Evolutionary conservation across 1,284 basidiomycete species (phyloP), one percentile per base, ranked within the genome.

Genomic region (Irpex rosettiformis): DNA sequence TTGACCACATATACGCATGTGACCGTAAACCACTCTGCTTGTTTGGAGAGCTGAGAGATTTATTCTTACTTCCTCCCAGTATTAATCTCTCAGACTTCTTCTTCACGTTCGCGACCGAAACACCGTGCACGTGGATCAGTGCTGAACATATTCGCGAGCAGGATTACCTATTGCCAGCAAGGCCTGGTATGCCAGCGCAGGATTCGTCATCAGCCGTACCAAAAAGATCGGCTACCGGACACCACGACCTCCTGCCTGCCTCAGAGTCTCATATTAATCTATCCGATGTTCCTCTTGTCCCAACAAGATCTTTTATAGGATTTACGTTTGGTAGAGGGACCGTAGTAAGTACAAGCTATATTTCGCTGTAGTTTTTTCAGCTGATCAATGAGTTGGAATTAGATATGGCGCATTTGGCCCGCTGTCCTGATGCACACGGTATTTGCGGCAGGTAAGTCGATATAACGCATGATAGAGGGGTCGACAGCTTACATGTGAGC

Each of bases 391-490:
- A 45, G 47, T 22, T 16, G 11, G 21, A 30, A 16, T 28, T 48
- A 86, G 84, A 76, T 86, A 13, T 85, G 83, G 81, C 76, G 79
- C 53, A 85, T 86, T 65, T 88, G 85, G 85, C 85, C 84, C 0
- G 84, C 85, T 0, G 84, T 86, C 2, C 63, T 85, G 10, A 67
- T 87, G 21, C 82, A 86, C 66, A 85, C 84, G 1, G 56, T 75
- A 3, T 85, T 86, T 62, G 83, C 85, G 1, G 78, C 76, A 43
- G 75, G 81, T 82, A 62, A 45, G 73, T 63, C 21, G n/a, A n/a
- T 29, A 2, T 18, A 29, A 13, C 25, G 49, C 43, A 8, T 22
- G 33, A 8, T 22, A 24, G 10, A 24, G 22, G 10, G 33, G 2
- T 57, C n/a, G 52, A 3, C 47, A 43, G 16, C 27, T 52, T 28